Conservation (phyloP, 148 eudicot species). For the Spergularia bocconei region DNA sequence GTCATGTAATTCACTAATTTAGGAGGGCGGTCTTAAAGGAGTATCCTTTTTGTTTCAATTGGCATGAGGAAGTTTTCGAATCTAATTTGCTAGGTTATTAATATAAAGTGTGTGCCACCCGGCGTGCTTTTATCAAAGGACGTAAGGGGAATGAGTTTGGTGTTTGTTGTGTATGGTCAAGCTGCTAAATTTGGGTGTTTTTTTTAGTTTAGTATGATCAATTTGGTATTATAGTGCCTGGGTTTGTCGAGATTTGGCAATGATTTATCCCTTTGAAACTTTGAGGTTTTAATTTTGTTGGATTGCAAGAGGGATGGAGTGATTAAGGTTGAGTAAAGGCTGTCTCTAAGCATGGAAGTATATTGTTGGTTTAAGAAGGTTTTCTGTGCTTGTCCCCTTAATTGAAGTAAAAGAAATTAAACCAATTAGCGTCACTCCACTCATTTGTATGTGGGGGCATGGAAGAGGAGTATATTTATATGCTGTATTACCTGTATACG, state of each 20-base stretch:
- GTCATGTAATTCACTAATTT: no score
- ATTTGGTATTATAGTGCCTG: no score
- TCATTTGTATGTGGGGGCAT: not conserved
- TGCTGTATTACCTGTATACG: not conserved
- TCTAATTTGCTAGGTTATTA: not conserved
- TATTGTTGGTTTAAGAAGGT: not conserved
- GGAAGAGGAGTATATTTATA: conserved; percentile 5
- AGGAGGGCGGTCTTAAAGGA: no score
- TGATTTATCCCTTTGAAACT: not conserved
- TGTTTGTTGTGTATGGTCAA: not conserved
- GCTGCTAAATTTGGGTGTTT: not conserved
- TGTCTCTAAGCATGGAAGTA: not conserved
- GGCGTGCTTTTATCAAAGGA: no score
- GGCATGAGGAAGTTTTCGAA: no score
- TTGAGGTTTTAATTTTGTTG: not conserved
- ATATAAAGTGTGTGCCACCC: not conserved
- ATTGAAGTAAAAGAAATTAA: not conserved
- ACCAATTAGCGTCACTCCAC: not conserved
- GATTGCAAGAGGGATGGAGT: not conserved
- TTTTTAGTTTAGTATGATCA: no score
- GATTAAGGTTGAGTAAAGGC: not conserved
- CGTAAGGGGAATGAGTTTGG: not conserved
- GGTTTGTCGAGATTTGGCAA: not conserved
- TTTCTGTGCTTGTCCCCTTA: not conserved
- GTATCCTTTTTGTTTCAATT: no score